These are phyloP conservation scores for Pichia sp. DNA, from an alignment of 1,139 yeast genomes.

Conservation along the genomic window DNA sequence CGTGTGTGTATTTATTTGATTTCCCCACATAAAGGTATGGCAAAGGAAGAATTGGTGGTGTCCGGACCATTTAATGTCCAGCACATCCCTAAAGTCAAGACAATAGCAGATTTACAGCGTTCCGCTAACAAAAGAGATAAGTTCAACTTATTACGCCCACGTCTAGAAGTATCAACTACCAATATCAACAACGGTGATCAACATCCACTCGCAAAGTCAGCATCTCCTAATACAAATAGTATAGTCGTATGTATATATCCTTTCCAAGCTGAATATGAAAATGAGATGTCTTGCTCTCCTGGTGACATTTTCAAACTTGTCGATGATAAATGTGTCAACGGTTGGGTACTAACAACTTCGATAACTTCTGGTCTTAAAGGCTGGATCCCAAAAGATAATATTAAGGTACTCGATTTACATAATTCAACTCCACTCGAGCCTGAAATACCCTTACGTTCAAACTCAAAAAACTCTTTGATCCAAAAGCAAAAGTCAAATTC, in stretches of 20 bases:
- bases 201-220: not conserved
- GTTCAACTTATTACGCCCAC: not conserved
- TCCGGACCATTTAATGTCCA: slow-evolving; percentile 21
- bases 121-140: too few relatives aligned
- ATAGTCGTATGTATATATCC: slow-evolving; percentile 34
- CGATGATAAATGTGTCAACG: slow-evolving; percentile 33
- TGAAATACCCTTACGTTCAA: not conserved
- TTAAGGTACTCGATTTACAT: slow-evolving; percentile 35
- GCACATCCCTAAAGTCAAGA: slow-evolving; percentile 14
- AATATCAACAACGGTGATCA: not conserved
- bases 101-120: too few relatives aligned
- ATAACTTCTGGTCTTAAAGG: slow-evolving; percentile 55
- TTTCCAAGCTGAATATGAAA: slow-evolving; percentile 46
- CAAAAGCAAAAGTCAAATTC: too few relatives aligned
- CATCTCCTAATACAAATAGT: slow-evolving; percentile 1
- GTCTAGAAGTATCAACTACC: not conserved
- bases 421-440: not conserved
- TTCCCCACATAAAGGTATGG: not conserved
- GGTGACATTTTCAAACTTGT: slow-evolving; percentile 54
- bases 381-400: slow-evolving; percentile 50
- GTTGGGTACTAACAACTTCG: slow-evolving; percentile 58
- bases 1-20: too few relatives aligned
- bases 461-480: not conserved
- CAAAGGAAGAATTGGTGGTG: slow-evolving; percentile 1
- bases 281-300: slow-evolving; percentile 43